Evolutionary conservation across 1,284 basidiomycete species (phyloP), one percentile per base, ranked within the genome.

Genomic region (Amylostereum areolatum): DNA sequence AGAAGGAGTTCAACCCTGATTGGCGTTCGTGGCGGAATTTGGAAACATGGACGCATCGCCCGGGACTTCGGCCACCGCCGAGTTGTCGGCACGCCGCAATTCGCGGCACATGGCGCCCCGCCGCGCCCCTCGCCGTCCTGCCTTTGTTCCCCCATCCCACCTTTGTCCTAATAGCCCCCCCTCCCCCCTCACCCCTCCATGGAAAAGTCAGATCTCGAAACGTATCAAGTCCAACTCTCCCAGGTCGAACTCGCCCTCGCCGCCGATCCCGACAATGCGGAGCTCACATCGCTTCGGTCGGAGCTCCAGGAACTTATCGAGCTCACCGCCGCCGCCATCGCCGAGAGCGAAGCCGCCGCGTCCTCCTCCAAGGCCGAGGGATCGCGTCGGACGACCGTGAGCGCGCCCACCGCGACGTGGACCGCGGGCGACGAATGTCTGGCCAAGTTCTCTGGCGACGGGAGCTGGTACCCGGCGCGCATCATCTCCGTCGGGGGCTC

Each of bases 241-340:
- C 91, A 97, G 68, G 94, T 97, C 56, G 88, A 94, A 62, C 70
- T 84, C 51, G 91, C 93, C 28, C 85, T 99, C 48, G 75, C 82
- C 50, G 70, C 81, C 28, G 94, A 98, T 66, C 90, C 92, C 4
- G 71, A 75, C 56, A 97, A 96, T 65, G 66, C 72, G 50, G 94
- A 94, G 66, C 81, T 89, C 45, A 66, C 70, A 35, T 80, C 79
- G 33, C 81, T 98, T 53, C 86, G 86, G 61, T 78, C 79, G 27
- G 93, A 97, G 73, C 78, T 99, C 52, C 77, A 85, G 59, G 87
- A 96, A 69, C 85, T 99, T 62, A 95, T 98, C 65, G 75, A 80
- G 30, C 83, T 98, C 58, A 92, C 93, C 4, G 77, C 91, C 68
- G 71, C 79, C 43, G 83, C 90, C 29, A 72, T 92, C 59, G 75